phyloP scores from a whole-genome alignment of 768 basidiomycete genomes.

The Kwoniella dejecticola region DNA sequence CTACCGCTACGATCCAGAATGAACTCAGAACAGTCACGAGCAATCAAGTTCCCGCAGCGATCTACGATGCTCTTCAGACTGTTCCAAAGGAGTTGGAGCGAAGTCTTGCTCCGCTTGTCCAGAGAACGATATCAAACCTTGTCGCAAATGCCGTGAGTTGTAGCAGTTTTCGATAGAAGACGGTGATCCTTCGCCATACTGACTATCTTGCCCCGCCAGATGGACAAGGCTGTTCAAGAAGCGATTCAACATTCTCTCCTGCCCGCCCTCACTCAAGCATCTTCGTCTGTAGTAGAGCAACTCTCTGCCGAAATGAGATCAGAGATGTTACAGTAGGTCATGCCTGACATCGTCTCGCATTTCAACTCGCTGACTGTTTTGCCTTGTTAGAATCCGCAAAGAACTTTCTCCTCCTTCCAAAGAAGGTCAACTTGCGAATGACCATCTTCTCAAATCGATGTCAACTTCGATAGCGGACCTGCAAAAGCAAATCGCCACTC shows the following conservation, averaged over 20 bases:
- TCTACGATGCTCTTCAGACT: constrained; percentile 27
- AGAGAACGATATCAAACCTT: constrained; percentile 19
- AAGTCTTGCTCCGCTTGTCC: constrained; percentile 29
- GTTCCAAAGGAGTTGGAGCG: constrained; percentile 36
- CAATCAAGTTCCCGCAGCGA: constrained; percentile 22
- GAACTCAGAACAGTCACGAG: constrained; percentile 28
- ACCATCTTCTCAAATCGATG: constrained; percentile 26
- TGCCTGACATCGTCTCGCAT: too few species aligned
- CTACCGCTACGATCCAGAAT: constrained; percentile 20
- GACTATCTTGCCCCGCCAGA: neutral
- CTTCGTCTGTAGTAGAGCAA: constrained; percentile 31
- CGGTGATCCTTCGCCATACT: neutral
- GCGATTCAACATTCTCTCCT: constrained; percentile 30
- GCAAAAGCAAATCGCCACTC: constrained; percentile 28
- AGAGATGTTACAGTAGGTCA: constrained; percentile 50
- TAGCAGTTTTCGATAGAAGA: neutral
- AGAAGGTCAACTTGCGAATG: constrained; percentile 11
- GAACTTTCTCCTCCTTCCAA: constrained; percentile 26
- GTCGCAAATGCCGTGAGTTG: constrained; percentile 31
- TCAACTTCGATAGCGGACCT: constrained; percentile 35
- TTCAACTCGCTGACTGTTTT: too few species aligned
- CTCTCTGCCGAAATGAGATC: constrained; percentile 39
- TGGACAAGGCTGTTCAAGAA: constrained; percentile 37
- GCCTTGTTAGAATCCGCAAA: constrained; percentile 40
- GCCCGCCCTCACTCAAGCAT: constrained; percentile 30